Evolutionary conservation across 2,329 filamentous ascomycete species (phyloP).

Genomic region (Fusarium pseudoanthophilum): DNA sequence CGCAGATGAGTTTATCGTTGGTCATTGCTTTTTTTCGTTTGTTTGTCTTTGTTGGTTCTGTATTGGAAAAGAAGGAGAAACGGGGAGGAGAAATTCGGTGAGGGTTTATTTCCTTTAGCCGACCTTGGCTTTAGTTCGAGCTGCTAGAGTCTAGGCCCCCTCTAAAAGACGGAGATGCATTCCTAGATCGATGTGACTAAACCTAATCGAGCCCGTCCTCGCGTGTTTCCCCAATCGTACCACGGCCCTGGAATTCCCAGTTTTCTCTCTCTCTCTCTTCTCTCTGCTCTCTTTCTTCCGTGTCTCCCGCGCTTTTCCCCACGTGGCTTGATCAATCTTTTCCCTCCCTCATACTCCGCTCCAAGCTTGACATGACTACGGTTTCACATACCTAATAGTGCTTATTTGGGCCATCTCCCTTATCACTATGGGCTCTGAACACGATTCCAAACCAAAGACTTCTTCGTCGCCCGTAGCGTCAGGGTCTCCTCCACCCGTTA

Average conservation of each 20-base stretch:
- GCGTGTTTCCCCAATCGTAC: neutral
- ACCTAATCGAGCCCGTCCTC: neutral
- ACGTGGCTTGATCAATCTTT: neutral
- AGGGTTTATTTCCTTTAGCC: neutral
- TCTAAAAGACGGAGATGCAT: neutral
- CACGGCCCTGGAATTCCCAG: neutral
- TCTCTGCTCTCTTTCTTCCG: neutral
- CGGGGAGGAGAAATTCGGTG: neutral
- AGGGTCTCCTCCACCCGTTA: constrained; percentile 7
- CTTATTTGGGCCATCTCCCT: neutral
- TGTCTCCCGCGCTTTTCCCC: neutral
- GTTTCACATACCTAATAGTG: neutral
- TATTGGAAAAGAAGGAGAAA: neutral
- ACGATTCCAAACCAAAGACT: neutral
- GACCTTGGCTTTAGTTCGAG: neutral
- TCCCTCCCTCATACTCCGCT: neutral
- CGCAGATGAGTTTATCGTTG: constrained; percentile 53
- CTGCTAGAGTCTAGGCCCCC: neutral
- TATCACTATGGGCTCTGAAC: neutral
- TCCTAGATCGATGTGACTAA: neutral
- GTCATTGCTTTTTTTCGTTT: neutral
- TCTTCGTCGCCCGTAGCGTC: neutral
- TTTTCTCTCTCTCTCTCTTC: neutral
- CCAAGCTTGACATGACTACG: neutral
- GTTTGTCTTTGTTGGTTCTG: neutral